Evolutionary conservation across 768 basidiomycete species (phyloP).

Genomic region (Kockovaella imperatae): DNA sequence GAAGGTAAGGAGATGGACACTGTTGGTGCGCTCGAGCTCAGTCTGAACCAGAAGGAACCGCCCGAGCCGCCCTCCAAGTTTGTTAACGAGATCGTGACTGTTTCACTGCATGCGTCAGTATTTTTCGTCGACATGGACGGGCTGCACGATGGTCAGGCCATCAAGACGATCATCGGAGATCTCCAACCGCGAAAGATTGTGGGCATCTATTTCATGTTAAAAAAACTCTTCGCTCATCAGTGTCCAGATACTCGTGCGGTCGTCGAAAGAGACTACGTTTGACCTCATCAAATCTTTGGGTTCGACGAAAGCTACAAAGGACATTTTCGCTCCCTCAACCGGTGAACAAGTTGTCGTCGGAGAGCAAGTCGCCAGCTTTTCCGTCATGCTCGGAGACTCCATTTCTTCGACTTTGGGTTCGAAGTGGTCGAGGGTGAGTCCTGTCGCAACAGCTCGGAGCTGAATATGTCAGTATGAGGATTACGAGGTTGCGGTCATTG

Average conservation of each 20-base stretch:
- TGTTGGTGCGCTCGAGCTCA: neutral
- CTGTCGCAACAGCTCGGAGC: neutral
- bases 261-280: constrained; percentile 58
- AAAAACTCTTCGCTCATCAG: neutral
- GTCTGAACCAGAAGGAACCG: constrained; percentile 54
- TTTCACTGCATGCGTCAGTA: constrained; percentile 75
- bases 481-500: constrained; percentile 88
- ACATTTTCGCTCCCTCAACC: constrained; percentile 69
- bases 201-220: constrained; percentile 15
- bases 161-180: constrained; percentile 93
- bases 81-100: constrained; percentile 62
- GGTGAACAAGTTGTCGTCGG: constrained; percentile 84
- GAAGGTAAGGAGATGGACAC: constrained; percentile 52
- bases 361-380: constrained; percentile 90
- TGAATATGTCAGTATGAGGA: constrained; percentile 73
- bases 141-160: constrained; percentile 88
- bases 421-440: constrained; percentile 64
- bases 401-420: constrained; percentile 69
- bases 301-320: constrained; percentile 81
- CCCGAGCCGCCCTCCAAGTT: constrained; percentile 89
- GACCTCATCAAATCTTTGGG: constrained; percentile 71
- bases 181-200: constrained; percentile 95
- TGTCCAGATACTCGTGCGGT: constrained; percentile 80
- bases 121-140: constrained; percentile 96
- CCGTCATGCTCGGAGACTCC: constrained; percentile 85